Evolutionary conservation across 2,329 filamentous ascomycete genomes (phyloP), one percentile per base, ranked within the genome.

Genomic region (Alternaria conjuncta): DNA sequence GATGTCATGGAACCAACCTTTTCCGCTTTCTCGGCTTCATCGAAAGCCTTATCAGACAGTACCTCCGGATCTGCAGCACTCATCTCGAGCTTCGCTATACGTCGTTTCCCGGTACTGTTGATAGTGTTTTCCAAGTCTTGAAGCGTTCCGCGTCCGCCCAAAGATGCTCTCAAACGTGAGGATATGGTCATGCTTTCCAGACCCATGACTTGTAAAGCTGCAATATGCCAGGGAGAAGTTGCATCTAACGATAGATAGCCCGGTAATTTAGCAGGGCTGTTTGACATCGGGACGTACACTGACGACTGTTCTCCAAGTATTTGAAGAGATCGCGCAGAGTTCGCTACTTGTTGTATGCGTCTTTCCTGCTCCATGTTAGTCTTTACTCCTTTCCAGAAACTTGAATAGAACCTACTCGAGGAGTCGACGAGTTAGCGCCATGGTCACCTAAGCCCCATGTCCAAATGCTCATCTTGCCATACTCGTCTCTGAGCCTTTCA

Each of bases 391-490:
- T 8, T 11, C 12, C 13, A 18, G 2, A 8, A 21, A 28, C 30
- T 45, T 26, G 10, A 53, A 43, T 32, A 8, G 4, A 49, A 85
- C 82, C 46, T 83, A 86, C 53, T 79, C 82, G 44, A 85, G 74
- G 66, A 2, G 72, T 64, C 5, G 65, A 30, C 41, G 60, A 66
- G 18, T 76, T 75, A 21, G 68, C 73, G 12, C 75, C 77, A 62
- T 78, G 82, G 60, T 90, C 89, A 78, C 96, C 91, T 21, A 94
- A 78, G 0, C 91, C 94, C 90, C 94, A 98, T 12, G 94, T 87
- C 92, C 93, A 96, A 30, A 97, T 88, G 55, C 89, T 89, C 32
- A 89, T 88, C 82, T 97, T 98, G 18, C 93, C 93, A 77, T 94
- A 95, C 78, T 99, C 96, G 76, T 99, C 96, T 65, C 92, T 84